phyloP scores from a whole-genome alignment of 345 rosid genomes.

The Brassica rapa region DNA sequence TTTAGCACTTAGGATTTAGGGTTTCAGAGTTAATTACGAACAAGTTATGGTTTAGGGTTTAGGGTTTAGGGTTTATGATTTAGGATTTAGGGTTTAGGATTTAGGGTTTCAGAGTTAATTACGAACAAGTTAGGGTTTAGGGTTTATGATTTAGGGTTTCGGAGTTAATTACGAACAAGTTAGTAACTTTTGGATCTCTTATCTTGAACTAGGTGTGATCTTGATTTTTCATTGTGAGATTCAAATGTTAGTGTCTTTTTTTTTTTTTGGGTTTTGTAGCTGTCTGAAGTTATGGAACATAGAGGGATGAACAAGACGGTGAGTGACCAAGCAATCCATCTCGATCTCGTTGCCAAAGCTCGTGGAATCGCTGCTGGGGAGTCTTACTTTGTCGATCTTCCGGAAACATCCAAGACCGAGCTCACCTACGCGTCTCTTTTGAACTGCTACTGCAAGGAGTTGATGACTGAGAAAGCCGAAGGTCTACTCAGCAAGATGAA shows the following conservation, averaged over 20 bases:
- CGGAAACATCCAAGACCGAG: conserved; percentile 73
- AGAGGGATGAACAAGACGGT: conserved; percentile 92
- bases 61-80: too few relatives aligned
- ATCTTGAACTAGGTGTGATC: neutral
- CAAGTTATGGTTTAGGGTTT: too few relatives aligned
- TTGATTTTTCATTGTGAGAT: neutral
- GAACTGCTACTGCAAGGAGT: conserved; percentile 85
- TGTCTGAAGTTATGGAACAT: conserved; percentile 73
- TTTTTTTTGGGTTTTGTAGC: conserved; percentile 41
- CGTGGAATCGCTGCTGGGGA: conserved; percentile 80
- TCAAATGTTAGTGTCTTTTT: conserved; percentile 5
- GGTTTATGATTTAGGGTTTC: neutral
- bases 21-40: too few relatives aligned
- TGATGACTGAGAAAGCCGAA: conserved; percentile 80
- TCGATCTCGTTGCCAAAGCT: conserved; percentile 84
- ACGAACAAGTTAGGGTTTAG: neutral
- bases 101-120: too few relatives aligned
- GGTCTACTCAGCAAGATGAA: conserved; percentile 82
- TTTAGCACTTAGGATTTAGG: too few relatives aligned
- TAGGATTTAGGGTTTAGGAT: too few relatives aligned
- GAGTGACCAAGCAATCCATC: conserved; percentile 96
- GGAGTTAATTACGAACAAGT: neutral
- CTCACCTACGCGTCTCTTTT: conserved; percentile 80
- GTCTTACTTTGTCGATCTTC: conserved; percentile 73
- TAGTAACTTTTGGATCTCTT: neutral